These are phyloP conservation scores for Naganishia vaughanmartiniae DNA, from an alignment of 768 basidiomycete genomes.

Conservation along the genomic window DNA sequence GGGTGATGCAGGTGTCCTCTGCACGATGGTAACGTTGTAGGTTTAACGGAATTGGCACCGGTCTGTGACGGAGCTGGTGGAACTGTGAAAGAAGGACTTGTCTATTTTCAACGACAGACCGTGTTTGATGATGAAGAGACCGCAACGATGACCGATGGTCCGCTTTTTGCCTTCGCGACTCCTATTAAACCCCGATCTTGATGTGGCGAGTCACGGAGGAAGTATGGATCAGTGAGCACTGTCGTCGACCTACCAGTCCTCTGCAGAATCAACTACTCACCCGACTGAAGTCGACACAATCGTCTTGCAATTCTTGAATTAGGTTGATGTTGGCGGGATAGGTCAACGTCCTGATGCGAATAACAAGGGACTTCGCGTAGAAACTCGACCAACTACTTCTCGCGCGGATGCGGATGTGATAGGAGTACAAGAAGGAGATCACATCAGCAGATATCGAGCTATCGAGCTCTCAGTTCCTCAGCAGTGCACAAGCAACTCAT, in stretches of 20 bases:
- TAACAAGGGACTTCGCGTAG: not conserved
- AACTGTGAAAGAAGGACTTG: not conserved
- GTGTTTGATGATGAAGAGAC: not conserved
- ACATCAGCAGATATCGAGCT: too few relatives aligned
- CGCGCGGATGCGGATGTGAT: slow-evolving; percentile 9
- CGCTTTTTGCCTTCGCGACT: not conserved
- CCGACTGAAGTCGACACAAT: not conserved
- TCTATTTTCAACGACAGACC: too few relatives aligned
- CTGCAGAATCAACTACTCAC: not conserved
- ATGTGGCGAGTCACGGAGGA: not conserved
- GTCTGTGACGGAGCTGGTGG: not conserved
- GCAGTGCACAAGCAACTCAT: too few relatives aligned
- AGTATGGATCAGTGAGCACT: not conserved
- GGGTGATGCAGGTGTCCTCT: not conserved
- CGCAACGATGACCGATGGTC: not conserved
- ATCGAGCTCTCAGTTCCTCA: too few relatives aligned
- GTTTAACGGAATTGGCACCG: not conserved
- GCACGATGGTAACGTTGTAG: not conserved
- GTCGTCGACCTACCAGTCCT: not conserved
- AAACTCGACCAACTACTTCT: slow-evolving; percentile 9
- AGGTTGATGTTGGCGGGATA: not conserved
- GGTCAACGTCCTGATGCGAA: not conserved
- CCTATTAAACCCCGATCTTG: not conserved
- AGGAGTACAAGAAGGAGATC: not conserved
- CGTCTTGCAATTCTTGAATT: not conserved